Base-by-base conservation (phyloP, 148 eudicot species). In the Arctostaphylos glauca region DNA sequence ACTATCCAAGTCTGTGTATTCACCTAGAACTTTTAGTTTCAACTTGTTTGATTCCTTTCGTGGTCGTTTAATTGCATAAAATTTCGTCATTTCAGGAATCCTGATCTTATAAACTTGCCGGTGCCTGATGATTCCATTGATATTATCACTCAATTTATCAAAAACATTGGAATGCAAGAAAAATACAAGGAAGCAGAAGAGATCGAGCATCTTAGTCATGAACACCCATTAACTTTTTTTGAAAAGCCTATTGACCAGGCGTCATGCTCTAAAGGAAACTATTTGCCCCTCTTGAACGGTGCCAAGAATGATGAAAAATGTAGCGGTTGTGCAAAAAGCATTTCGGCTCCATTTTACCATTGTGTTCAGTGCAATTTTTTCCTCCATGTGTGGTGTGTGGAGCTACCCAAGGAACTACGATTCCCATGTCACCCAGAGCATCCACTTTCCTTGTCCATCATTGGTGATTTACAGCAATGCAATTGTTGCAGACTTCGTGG, bases 381-480 rank as follows among this genome's bases (percentile, higher is more conserved):
- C 67, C 67, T 62, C 6, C 67, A 62, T 8, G 31, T 62, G 67
- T 62, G 38, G 67, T 62, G 67, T 62, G 67, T 31, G 3, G 31
- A 62, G 67, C 67, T 62, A 62, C 67, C 31, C 13, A 4, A 21
- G 5, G 4, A 21, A 23, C 67, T 62, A 21, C 67, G 0, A 21
- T 31, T n/a, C 67, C 67, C 31, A n/a, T 31, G 4, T 7, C n/a
- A 62, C 31, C 13, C 13, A 0, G 3, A n/a, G 21, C 31, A n/a
- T 62, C 0, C 31, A 0, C 67, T 62, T 21, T 21, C 0, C 67
- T 62, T 62, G 31, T 2, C 10, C 67, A 8, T 1, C 38, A 31
- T 1, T 31, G 38, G 0, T 31, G 38, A 31, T 31, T 1, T 31
- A n/a, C n/a, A n/a, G n/a, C 6, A 0, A 0, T 2, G 5, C n/a